Conservation (phyloP, 768 basidiomycete species). For the Amanita muscaria region DNA sequence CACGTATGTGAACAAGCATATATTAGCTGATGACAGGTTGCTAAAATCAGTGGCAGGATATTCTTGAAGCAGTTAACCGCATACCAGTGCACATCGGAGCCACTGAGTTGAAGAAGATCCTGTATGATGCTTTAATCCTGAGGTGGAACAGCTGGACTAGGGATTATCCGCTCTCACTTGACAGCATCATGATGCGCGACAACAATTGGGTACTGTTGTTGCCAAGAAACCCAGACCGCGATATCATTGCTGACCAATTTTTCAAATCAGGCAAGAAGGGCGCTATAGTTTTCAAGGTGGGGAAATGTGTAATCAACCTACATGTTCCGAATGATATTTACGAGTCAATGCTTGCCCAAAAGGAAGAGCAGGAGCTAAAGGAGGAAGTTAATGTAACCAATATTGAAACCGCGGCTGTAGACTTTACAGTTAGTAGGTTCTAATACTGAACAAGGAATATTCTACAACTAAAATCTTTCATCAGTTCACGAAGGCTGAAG, state of each 20-base stretch:
- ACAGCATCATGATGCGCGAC: conserved; percentile 6
- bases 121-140: conserved; percentile 12
- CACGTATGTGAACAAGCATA: neutral
- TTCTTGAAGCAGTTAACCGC: conserved; percentile 15
- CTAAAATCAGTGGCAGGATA: conserved; percentile 10
- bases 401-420: neutral
- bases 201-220: conserved; percentile 4
- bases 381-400: too few relatives aligned
- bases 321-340: conserved; percentile 9
- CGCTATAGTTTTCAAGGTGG: conserved; percentile 3
- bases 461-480: neutral
- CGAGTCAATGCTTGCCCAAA: neutral
- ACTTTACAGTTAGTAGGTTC: neutral
- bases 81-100: conserved; percentile 19
- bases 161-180: neutral
- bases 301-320: conserved; percentile 2
- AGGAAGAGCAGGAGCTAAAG: neutral
- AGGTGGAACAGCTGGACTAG: conserved; percentile 11
- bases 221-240: conserved; percentile 3
- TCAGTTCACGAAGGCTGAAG: neutral
- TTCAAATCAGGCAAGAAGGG: conserved; percentile 7
- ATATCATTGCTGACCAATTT: conserved; percentile 4
- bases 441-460: neutral
- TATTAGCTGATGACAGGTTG: neutral
- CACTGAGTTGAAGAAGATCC: conserved; percentile 12